Base-by-base conservation (phyloP, 2,329 filamentous ascomycete species). In the Paecilomyces fulvus region DNA sequence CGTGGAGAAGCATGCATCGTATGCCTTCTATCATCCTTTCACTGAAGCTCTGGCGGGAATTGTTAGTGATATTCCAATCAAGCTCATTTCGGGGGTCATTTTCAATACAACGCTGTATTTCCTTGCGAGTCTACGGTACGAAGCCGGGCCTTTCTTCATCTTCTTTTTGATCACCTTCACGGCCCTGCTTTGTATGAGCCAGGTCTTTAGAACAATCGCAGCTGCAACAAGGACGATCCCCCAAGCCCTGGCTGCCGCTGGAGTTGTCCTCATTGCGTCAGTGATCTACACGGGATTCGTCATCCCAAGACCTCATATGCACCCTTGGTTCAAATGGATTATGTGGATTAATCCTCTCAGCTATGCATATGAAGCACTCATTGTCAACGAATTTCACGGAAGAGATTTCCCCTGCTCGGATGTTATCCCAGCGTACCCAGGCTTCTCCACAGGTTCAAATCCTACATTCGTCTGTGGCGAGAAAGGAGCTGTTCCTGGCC, bases 21-120 rank as follows among this genome's bases (percentile, higher is more conserved):
- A 96, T 68, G 90, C 91, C 8, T 81, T 96, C 21, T 95, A 96
- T 63, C 92, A 95, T 69, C 90, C 92, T 0, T 92, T 88, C 7
- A 86, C 90, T 14, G 91, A 96, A 77, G 90, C 91, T 12, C 80
- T 91, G 56, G 85, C 89, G 0, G 92, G 89, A 3, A 92, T 96
- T 83, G 75, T 96, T 21, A 87, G 84, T 56, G 92, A 96, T 65
- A 75, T 96, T 73, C 92, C 92, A 0, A 89, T 91, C 73, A 96
- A 94, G 70, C 75, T 96, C 20, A 52, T 75, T 20, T 91, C 90
- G 62, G 76, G 83, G 1, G 80, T 92, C 57, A 73, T 83, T 1
- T 95, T 95, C 79, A 95, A 96, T 70, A 58, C 92, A 25, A 80
- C 84, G 1, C 75, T 96, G 6, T 96, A 96, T 75, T 96, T 96